Conservation (phyloP, 2,329 filamentous ascomycete genomes). For the Fonsecaea nubica region DNA sequence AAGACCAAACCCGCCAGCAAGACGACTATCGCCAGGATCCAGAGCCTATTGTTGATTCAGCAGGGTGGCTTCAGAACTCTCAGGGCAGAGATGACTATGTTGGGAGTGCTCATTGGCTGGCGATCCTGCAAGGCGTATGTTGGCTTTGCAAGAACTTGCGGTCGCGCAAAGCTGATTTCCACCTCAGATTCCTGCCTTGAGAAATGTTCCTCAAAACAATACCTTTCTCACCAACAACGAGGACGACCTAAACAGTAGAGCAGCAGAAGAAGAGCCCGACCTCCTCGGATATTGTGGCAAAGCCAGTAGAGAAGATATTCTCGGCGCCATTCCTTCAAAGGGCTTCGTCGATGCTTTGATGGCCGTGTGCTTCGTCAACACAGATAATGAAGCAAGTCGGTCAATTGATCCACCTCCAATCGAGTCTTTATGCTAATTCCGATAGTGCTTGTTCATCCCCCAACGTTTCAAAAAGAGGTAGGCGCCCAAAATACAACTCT, state of each 20-base stretch:
- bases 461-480: constrained; percentile 36
- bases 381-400: constrained; percentile 29
- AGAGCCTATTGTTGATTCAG: background rate
- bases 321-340: constrained; percentile 23
- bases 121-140: constrained; percentile 13
- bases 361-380: constrained; percentile 40
- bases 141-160: background rate
- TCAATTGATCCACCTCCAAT: constrained; percentile 1
- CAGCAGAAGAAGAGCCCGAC: constrained; percentile 3
- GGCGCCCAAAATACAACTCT: constrained; percentile 1
- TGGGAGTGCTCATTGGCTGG: constrained; percentile 21
- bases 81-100: constrained; percentile 48
- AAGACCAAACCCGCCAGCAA: background rate
- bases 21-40: background rate
- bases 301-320: constrained; percentile 17
- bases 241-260: background rate
- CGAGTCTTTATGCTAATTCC: constrained; percentile 14
- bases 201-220: constrained; percentile 6
- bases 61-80: constrained; percentile 47
- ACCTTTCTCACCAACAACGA: background rate
- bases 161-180: background rate
- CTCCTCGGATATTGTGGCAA: constrained; percentile 12
- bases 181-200: constrained; percentile 24
- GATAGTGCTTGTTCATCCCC: constrained; percentile 33
- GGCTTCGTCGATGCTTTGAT: constrained; percentile 25